Evolutionary conservation across 768 basidiomycete genomes (phyloP), one percentile per base, ranked within the genome.

Genomic region (Cubamyces lactineus): DNA sequence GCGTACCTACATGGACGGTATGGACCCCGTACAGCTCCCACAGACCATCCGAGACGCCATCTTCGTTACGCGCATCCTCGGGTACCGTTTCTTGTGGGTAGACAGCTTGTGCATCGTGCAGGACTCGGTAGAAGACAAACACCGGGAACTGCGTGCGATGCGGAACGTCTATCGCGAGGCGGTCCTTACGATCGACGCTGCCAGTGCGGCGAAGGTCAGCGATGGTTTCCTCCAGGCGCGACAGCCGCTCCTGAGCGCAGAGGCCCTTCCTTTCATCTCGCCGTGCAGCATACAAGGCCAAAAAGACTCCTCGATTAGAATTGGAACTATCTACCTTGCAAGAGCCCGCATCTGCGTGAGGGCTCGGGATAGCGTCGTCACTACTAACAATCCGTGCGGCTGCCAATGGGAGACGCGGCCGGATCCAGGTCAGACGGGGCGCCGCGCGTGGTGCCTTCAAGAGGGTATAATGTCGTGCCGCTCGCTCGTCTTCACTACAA

Each of bases 61-160:
- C 13, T 19, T n/a, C 16, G 38, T 59, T 4, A 46, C 34, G 21
- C 24, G 28, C n/a, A 15, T 26, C 15, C 49, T 59, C 2, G 47
- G 40, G 4, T 19, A 12, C 17, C 49, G 19, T 5, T 59, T n/a
- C 43, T 34, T 59, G 2, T 59, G 57, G 57, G 48, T 42, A 0
- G 57, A 59, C 39, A 47, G 28, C 34, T 17, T 59, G 13, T 59
- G 57, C 48, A 59, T 59, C 38, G 17, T 59, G 3, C 57, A 59
- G 17, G 57, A 59, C 39, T 40, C 38, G 1, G 12, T 17, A 6
- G 48, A 38, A 4, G 57, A 59, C 39, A 34, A 34, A n/a, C n/a
- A 19, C 8, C 50, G n/a, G 2, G 50, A 51, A 34, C 11, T 51
- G 1, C 26, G 30, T 3, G 3, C 30, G 2, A 51, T 51, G 50